Evolutionary conservation across 495 filamentous ascomycete genomes (phyloP), one percentile per base, ranked within the genome.

Genomic region (Penicilliopsis zonata): DNA sequence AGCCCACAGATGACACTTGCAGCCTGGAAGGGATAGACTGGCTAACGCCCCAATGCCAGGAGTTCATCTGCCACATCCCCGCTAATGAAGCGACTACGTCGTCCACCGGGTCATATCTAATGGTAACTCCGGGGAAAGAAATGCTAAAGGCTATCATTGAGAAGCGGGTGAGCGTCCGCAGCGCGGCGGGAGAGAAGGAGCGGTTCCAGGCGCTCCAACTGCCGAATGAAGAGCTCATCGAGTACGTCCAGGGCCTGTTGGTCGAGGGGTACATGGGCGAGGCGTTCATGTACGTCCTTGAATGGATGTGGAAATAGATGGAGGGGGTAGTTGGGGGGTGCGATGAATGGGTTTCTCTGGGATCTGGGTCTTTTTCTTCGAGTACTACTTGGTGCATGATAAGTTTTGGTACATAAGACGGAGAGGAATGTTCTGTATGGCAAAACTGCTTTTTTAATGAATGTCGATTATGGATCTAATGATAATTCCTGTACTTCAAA

Each of bases 301-400:
- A 52, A 37, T 55, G 51, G 51, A 42, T 34, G 24, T 55, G 43
- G 44, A 30, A 61, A 25, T 53, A n/a, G n/a, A n/a, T n/a, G n/a
- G n/a, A n/a, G n/a, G n/a, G n/a, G n/a, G n/a, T n/a, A n/a, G n/a
- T n/a, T n/a, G n/a, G n/a, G n/a, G n/a, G n/a, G n/a, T n/a, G n/a
- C n/a, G n/a, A n/a, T n/a, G n/a, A n/a, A n/a, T n/a, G n/a, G n/a
- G n/a, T n/a, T n/a, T n/a, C n/a, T n/a, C n/a, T n/a, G n/a, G n/a
- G n/a, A n/a, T n/a, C n/a, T n/a, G n/a, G n/a, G n/a, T n/a, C n/a
- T n/a, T n/a, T n/a, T n/a, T n/a, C n/a, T n/a, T n/a, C n/a, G n/a
- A n/a, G n/a, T n/a, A n/a, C n/a, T n/a, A n/a, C n/a, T n/a, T n/a
- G n/a, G n/a, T n/a, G n/a, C n/a, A n/a, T n/a, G n/a, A n/a, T n/a